Percentiles rank a stretch among this genome's conserved stretches.
phyloP scores from a whole-genome alignment of 257 asterid genomes.

The Nicotiana noctiflora region DNA sequence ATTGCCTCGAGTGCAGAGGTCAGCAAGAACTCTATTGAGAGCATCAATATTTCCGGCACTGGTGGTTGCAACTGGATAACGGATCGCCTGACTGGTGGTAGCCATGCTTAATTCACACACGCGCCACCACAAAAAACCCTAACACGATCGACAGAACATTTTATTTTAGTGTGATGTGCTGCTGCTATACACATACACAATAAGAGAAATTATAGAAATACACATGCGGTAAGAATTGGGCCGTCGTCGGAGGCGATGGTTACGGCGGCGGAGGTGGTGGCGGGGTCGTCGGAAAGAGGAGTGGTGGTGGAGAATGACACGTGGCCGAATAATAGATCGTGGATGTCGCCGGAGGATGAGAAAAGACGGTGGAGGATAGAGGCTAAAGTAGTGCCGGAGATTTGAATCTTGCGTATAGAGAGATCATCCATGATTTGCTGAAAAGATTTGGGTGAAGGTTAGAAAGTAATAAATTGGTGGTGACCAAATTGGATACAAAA shows the following conservation, averaged over 20 bases:
- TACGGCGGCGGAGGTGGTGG: slow-evolving; percentile 12
- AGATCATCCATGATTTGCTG: slow-evolving; percentile 33
- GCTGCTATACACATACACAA: too few species aligned
- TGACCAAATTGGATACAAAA: not conserved
- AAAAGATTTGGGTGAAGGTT: not conserved
- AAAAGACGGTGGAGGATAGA: slow-evolving; percentile 77
- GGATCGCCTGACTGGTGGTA: too few species aligned
- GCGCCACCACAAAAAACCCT: too few species aligned
- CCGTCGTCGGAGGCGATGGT: slow-evolving; percentile 22
- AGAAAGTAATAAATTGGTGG: not conserved
- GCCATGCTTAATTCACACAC: too few species aligned
- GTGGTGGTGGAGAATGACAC: slow-evolving; percentile 42
- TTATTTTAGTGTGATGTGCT: too few species aligned
- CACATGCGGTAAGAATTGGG: slow-evolving; percentile 40
- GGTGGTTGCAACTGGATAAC: too few species aligned
- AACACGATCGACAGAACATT: too few species aligned
- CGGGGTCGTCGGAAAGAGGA: slow-evolving; percentile 57
- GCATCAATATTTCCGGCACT: too few species aligned
- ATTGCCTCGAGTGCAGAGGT: too few species aligned
- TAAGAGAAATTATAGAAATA: too few species aligned
- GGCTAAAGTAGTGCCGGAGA: slow-evolving; percentile 65
- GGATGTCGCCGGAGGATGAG: slow-evolving; percentile 56
- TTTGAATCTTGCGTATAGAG: slow-evolving; percentile 58
- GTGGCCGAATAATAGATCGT: slow-evolving; percentile 74
- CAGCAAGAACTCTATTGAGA: too few species aligned